Conservation (phyloP, 495 filamentous ascomycete species). For the Daldinia concentrica region DNA sequence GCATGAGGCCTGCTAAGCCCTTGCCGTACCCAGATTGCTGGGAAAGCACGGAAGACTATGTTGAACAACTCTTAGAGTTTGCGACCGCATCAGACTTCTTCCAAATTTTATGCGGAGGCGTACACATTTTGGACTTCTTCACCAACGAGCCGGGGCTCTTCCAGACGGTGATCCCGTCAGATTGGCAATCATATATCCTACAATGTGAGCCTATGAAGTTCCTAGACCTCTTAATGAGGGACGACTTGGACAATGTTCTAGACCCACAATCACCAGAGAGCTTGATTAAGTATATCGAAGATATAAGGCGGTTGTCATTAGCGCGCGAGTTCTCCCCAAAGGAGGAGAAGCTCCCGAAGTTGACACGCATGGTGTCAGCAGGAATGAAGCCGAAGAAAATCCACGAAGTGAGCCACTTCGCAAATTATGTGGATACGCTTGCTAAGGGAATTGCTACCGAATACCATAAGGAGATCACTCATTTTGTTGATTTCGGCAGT, state of each 20-base stretch:
- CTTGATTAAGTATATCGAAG: conserved; percentile 76
- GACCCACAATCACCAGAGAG: conserved; percentile 69
- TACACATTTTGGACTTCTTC: conserved; percentile 96
- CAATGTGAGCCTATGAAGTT: conserved; percentile 73
- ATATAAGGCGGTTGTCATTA: conserved; percentile 76
- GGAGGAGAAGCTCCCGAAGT: conserved; percentile 54
- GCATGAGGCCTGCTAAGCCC: conserved; percentile 52
- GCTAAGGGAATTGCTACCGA: conserved; percentile 58
- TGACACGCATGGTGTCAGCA: conserved; percentile 76
- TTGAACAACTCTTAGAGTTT: conserved; percentile 80
- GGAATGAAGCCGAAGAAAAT: conserved; percentile 98
- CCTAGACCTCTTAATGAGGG: conserved; percentile 79
- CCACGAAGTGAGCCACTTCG: conserved; percentile 82
- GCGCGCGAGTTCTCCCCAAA: conserved; percentile 63
- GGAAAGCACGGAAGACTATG: conserved; percentile 69
- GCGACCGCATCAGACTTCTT: conserved; percentile 79
- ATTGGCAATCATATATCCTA: conserved; percentile 83
- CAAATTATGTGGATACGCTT: conserved; percentile 64
- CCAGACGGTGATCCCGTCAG: conserved; percentile 71
- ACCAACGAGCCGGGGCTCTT: conserved; percentile 84
- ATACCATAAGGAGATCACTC: conserved; percentile 68
- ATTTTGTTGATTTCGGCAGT: conserved; percentile 94
- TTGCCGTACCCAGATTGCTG: conserved; percentile 58
- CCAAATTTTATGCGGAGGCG: conserved; percentile 86
- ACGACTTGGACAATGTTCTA: conserved; percentile 64